Conservation (phyloP, 1,284 basidiomycete species). For the Trametes hirsuta region DNA sequence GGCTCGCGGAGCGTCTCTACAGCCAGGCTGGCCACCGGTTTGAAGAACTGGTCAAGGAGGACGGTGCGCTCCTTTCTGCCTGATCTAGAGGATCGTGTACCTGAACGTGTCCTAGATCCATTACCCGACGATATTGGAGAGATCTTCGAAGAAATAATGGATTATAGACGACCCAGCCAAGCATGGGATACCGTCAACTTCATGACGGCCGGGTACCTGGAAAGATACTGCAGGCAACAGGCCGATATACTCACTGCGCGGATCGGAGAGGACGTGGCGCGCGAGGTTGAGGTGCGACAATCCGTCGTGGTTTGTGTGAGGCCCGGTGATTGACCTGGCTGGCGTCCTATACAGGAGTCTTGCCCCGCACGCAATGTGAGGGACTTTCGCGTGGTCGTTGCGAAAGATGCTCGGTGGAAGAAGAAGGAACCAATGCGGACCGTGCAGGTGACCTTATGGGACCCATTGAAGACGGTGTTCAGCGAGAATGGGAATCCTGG, state of each 20-base stretch:
- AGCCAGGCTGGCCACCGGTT: conserved; percentile 12
- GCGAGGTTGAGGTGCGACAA: conserved; percentile 55
- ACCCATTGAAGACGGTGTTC: conserved; percentile 59
- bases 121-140: conserved; percentile 61
- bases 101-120: conserved; percentile 5
- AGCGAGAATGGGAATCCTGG: conserved; percentile 56
- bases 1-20: conserved; percentile 43
- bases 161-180: conserved; percentile 36
- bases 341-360: conserved; percentile 44
- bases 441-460: conserved; percentile 86
- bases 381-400: conserved; percentile 79
- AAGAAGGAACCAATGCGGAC: conserved; percentile 55
- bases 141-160: conserved; percentile 43
- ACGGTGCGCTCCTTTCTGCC: conserved; percentile 4
- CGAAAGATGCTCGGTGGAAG: conserved; percentile 68
- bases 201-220: conserved; percentile 66
- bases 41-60: not conserved
- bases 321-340: not conserved
- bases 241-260: conserved; percentile 54
- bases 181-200: conserved; percentile 35
- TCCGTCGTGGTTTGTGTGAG: not conserved
- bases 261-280: conserved; percentile 63
- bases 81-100: not conserved
- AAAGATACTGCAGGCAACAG: conserved; percentile 55
- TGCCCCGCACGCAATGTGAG: conserved; percentile 83